Conservation (phyloP, 202 grass and related monocot genomes). For the Setaria italica region DNA sequence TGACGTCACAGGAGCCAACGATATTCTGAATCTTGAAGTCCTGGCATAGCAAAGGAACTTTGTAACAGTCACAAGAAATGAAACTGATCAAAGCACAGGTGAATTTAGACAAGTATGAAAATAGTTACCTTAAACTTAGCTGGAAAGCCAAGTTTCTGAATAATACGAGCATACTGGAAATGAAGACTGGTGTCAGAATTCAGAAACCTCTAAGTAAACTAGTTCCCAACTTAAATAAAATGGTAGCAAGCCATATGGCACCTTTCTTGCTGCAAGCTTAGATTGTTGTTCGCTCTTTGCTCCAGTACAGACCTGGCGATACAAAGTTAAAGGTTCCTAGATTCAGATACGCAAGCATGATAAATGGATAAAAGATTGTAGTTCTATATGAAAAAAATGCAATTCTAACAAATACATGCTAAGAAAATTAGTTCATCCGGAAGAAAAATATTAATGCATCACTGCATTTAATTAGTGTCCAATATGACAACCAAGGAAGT, state of each 20-base stretch:
- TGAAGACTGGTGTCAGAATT: slow-evolving; percentile 36
- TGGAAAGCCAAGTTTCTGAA: slow-evolving; percentile 97
- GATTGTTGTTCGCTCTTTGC: slow-evolving; percentile 92
- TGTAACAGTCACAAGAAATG: not conserved
- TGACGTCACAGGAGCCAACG: slow-evolving; percentile 89
- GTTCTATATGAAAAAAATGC: not conserved
- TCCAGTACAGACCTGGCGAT: slow-evolving; percentile 82
- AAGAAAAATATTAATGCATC: not conserved
- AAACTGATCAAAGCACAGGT: slow-evolving; percentile 6
- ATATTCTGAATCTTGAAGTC: slow-evolving; percentile 99
- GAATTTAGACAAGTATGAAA: slow-evolving; percentile 22
- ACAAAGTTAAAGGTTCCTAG: slow-evolving; percentile 17
- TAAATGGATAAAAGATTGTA: not conserved
- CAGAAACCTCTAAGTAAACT: slow-evolving; percentile 13
- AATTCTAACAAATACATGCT: not conserved
- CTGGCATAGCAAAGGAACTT: slow-evolving; percentile 41
- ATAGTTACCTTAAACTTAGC: slow-evolving; percentile 90
- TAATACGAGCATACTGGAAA: slow-evolving; percentile 96
- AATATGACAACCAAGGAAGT: not conserved
- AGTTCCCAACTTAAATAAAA: slow-evolving; percentile 32
- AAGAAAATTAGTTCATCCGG: slow-evolving; percentile 1
- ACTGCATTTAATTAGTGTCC: not conserved
- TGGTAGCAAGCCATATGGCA: slow-evolving; percentile 41
- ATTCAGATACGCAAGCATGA: slow-evolving; percentile 20
- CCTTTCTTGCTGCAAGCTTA: slow-evolving; percentile 96